These are phyloP conservation scores for Lactarius deliciosus DNA, from an alignment of 768 basidiomycete species.

Conservation along the genomic window DNA sequence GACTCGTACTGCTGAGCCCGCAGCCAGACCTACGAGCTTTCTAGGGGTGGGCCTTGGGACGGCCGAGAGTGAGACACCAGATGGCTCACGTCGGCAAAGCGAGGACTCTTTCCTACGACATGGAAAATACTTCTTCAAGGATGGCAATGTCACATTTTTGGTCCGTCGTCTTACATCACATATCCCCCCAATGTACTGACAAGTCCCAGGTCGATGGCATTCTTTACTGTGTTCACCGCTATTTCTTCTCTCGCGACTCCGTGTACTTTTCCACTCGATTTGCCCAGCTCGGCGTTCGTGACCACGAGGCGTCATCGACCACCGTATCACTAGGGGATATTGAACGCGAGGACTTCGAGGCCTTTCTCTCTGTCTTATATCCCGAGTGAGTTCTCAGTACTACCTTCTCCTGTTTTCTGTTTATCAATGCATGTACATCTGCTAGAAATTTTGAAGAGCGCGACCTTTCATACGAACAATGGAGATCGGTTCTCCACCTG, in stretches of 20 bases:
- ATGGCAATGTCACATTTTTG: conserved; percentile 17
- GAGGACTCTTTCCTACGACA: conserved; percentile 3
- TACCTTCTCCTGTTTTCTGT: not conserved
- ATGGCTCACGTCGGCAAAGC: not conserved
- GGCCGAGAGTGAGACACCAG: not conserved
- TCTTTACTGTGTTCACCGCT: conserved; percentile 22
- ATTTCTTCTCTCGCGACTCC: conserved; percentile 24
- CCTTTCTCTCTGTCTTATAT: conserved; percentile 8
- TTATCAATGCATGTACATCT: not conserved
- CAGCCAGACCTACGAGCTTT: not conserved
- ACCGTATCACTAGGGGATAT: conserved; percentile 4
- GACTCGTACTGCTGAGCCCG: not conserved
- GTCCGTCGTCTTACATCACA: not conserved
- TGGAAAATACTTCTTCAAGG: conserved; percentile 7
- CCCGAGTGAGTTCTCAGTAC: conserved; percentile 6
- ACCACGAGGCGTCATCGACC: conserved; percentile 3
- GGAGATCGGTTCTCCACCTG: conserved; percentile 33
- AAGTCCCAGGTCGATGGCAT: conserved; percentile 12
- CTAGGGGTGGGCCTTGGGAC: not conserved
- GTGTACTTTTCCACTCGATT: conserved; percentile 17
- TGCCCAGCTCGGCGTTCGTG: conserved; percentile 4
- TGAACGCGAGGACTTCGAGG: conserved; percentile 19
- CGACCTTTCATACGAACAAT: conserved; percentile 27
- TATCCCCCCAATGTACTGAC: not conserved
- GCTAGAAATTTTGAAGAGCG: conserved; percentile 16